phyloP scores from a whole-genome alignment of 805 yeast species.

The Kluyveromyces dobzhanskii region DNA sequence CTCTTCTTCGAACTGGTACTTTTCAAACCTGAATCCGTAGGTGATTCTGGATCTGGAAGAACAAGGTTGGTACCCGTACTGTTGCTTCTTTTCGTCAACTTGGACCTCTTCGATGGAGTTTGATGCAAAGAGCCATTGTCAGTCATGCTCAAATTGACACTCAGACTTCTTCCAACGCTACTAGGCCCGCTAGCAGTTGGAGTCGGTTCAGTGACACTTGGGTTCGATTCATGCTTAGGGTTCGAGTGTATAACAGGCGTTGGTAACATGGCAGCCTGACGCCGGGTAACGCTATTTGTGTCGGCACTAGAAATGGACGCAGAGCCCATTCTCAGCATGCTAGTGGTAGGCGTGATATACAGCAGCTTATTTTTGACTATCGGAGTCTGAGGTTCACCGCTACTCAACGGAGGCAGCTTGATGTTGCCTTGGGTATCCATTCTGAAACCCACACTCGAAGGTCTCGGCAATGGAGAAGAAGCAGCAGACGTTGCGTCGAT shows the following conservation, averaged over 20 bases:
- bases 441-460: slow-evolving; percentile 9
- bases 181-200: slow-evolving; percentile 22
- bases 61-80: neutral
- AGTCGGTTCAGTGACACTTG: slow-evolving; percentile 26
- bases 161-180: neutral
- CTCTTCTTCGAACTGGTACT: neutral
- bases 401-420: slow-evolving; percentile 22
- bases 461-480: slow-evolving; percentile 2
- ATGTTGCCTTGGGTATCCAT: slow-evolving; percentile 22
- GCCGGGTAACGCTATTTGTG: neutral
- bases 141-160: neutral
- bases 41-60: neutral
- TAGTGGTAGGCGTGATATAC: slow-evolving; percentile 3
- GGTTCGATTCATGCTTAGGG: slow-evolving; percentile 7
- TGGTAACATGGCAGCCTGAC: no score
- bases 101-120: slow-evolving; percentile 2
- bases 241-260: neutral
- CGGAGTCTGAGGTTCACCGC: slow-evolving; percentile 3
- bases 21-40: neutral
- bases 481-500: slow-evolving; percentile 2
- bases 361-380: slow-evolving; percentile 1
- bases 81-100: neutral
- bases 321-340: slow-evolving; percentile 2
- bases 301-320: neutral
- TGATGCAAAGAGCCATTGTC: neutral